phyloP scores from a whole-genome alignment of 1,139 yeast species.

The Debaryomyces singareniensis region DNA sequence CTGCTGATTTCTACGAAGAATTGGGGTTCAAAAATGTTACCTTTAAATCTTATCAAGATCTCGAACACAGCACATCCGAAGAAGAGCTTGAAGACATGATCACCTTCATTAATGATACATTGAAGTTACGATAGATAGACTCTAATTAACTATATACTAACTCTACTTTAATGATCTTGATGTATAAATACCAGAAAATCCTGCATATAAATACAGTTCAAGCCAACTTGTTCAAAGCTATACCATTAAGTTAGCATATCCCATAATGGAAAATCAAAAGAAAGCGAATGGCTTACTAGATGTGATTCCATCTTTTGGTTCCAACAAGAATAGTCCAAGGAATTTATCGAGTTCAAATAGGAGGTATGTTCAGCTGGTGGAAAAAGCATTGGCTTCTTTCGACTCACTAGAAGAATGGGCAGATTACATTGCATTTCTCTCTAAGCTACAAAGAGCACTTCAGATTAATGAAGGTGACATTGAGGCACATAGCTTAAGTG shows the following conservation, averaged over 20 bases:
- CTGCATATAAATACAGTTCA: too few relatives aligned
- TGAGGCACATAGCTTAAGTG: slow-evolving; percentile 36
- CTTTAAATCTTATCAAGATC: slow-evolving; percentile 56
- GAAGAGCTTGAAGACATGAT: slow-evolving; percentile 59
- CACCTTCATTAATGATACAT: slow-evolving; percentile 32
- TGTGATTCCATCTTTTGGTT: slow-evolving; percentile 5
- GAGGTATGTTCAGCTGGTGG: slow-evolving; percentile 60
- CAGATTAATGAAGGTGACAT: slow-evolving; percentile 26
- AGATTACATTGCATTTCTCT: slow-evolving; percentile 87
- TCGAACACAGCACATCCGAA: slow-evolving; percentile 63
- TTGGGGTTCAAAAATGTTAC: slow-evolving; percentile 48
- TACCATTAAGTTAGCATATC: too few relatives aligned
- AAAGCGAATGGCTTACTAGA: slow-evolving; percentile 5
- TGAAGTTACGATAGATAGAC: background rate
- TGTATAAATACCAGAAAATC: too few relatives aligned
- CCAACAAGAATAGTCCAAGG: slow-evolving; percentile 10
- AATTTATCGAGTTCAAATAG: slow-evolving; percentile 50
- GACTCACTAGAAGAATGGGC: slow-evolving; percentile 96
- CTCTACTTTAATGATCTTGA: too few relatives aligned
- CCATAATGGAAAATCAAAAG: slow-evolving; percentile 4
- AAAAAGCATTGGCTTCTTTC: slow-evolving; percentile 70
- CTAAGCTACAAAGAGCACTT: slow-evolving; percentile 69
- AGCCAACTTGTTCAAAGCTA: too few relatives aligned
- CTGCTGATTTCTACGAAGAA: slow-evolving; percentile 40
- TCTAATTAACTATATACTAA: too few relatives aligned